Evolutionary conservation across 768 basidiomycete genomes (phyloP).

Genomic region (Psilocybe azurescens): DNA sequence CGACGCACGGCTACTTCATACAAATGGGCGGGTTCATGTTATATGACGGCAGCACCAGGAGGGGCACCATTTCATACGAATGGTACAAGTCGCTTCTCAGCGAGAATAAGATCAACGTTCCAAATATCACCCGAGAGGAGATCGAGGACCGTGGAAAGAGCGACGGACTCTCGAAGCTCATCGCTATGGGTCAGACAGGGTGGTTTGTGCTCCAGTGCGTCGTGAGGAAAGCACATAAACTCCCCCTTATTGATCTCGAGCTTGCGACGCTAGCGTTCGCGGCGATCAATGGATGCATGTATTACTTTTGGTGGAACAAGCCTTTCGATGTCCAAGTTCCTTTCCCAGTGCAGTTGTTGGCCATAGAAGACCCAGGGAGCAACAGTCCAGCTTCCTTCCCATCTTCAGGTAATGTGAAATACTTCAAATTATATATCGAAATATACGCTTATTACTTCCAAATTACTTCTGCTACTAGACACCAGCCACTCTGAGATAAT

Average conservation of each 20-base stretch:
- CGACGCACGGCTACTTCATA: slow-evolving; percentile 11
- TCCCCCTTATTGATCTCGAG: slow-evolving; percentile 35
- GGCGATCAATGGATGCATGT: slow-evolving; percentile 32
- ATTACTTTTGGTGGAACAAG: slow-evolving; percentile 43
- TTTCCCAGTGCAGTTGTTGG: background rate
- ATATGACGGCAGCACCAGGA: background rate
- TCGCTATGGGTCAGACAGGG: slow-evolving; percentile 34
- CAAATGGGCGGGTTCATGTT: slow-evolving; percentile 19
- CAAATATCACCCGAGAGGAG: slow-evolving; percentile 9
- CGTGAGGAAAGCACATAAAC: slow-evolving; percentile 22
- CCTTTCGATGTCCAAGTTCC: slow-evolving; percentile 19
- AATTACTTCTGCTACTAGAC: too few species aligned
- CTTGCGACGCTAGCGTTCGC: slow-evolving; percentile 36
- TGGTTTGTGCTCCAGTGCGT: slow-evolving; percentile 40
- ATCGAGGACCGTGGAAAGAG: slow-evolving; percentile 33
- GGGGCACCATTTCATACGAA: background rate
- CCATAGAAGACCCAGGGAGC: too few species aligned
- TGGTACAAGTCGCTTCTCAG: background rate
- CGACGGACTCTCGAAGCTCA: slow-evolving; percentile 35
- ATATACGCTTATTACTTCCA: too few species aligned
- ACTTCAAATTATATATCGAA: too few species aligned
- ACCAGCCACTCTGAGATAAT: too few species aligned
- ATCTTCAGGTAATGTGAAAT: too few species aligned
- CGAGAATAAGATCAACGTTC: slow-evolving; percentile 8
- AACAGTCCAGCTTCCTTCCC: too few species aligned